Evolutionary conservation across 1,139 yeast species (phyloP), one percentile per base, ranked within the genome.

Genomic region (Starmera stellimalicola): DNA sequence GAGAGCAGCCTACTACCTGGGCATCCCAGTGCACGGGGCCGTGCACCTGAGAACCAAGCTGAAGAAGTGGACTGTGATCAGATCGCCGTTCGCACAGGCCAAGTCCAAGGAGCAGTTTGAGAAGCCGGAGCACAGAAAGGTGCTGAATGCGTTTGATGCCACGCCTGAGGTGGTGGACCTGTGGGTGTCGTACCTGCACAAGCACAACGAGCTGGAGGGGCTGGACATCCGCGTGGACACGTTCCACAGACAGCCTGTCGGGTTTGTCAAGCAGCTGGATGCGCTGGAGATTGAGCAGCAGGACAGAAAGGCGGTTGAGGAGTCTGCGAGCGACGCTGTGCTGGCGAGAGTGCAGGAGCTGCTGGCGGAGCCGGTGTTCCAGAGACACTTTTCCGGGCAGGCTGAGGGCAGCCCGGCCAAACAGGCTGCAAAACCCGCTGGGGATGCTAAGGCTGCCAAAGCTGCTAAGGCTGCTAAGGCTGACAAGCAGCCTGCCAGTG

Each of bases 51-150:
- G 82, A 23, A 68, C 75, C 16, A 79, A 77, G 54, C 74, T 83
- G 31, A 93, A 88, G 58, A 74, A 87, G 47, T 91, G 95, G 83
- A 91, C 98, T 0, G 95, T 91, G 35, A 85, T 82, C 48, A 74
- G 81, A 55, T 79, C 95, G 5, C 97, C 97, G 2, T 91, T 91
- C 56, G 95, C 84, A 23, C 94, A 84, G 54, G 94, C 97, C 35
- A 88, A 88, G 56, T 72, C 94, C 8, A 91, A 91, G 62, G 95
- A 91, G 62, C 91, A 91, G 64, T 91, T 84, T 62, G 84, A 84
- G 62, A 77, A 97, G 62, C 70, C 74, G 35, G 91, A 97, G 1
- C 84, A 74, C 55, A 75, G 80, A 50, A 73, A 94, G 41, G 60
- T 73, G 43, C 64, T 91, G 43, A 68, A 68, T 42, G 83, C 87